phyloP scores from a whole-genome alignment of 495 filamentous ascomycete genomes.

The Lindgomyces ingoldianus region DNA sequence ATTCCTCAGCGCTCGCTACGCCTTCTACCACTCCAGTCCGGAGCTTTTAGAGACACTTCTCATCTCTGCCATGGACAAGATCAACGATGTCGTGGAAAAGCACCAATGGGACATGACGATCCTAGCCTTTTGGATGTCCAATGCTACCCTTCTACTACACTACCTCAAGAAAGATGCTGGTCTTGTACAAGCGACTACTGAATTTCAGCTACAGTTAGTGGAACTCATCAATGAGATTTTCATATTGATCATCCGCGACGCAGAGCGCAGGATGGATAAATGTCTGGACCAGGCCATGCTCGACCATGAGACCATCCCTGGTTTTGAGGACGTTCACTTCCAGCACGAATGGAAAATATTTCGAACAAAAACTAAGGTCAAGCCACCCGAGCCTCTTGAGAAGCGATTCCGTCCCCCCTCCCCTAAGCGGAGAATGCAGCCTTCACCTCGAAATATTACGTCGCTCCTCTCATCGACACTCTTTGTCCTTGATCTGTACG shows the following conservation, averaged over 20 bases:
- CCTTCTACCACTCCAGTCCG: slow-evolving; percentile 89
- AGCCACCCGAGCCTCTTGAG: slow-evolving; percentile 79
- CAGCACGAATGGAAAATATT: slow-evolving; percentile 98
- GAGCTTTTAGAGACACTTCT: slow-evolving; percentile 81
- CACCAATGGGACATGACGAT: slow-evolving; percentile 99
- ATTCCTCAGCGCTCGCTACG: slow-evolving; percentile 92
- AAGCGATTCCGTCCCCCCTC: slow-evolving; percentile 91
- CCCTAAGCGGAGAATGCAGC: slow-evolving; percentile 87
- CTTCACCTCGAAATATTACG: slow-evolving; percentile 93
- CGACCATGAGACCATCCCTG: slow-evolving; percentile 97
- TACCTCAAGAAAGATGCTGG: slow-evolving; percentile 95
- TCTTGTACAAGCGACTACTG: slow-evolving; percentile 75
- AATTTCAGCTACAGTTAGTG: slow-evolving; percentile 89
- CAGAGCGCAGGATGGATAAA: slow-evolving; percentile 96
- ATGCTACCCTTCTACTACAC: slow-evolving; percentile 89
- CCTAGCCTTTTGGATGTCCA: slow-evolving; percentile 97
- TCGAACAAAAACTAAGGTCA: slow-evolving; percentile 81
- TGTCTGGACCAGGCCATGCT: slow-evolving; percentile 90
- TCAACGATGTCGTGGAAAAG: slow-evolving; percentile 89
- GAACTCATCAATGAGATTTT: slow-evolving; percentile 99
- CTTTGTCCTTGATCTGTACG: slow-evolving; percentile 96
- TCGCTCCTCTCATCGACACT: slow-evolving; percentile 94
- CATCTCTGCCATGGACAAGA: slow-evolving; percentile 87
- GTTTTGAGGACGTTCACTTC: slow-evolving; percentile 93
- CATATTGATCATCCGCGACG: slow-evolving; percentile 95